These are phyloP conservation scores for Trametes maxima DNA, from an alignment of 768 basidiomycete species.

Conservation along the genomic window DNA sequence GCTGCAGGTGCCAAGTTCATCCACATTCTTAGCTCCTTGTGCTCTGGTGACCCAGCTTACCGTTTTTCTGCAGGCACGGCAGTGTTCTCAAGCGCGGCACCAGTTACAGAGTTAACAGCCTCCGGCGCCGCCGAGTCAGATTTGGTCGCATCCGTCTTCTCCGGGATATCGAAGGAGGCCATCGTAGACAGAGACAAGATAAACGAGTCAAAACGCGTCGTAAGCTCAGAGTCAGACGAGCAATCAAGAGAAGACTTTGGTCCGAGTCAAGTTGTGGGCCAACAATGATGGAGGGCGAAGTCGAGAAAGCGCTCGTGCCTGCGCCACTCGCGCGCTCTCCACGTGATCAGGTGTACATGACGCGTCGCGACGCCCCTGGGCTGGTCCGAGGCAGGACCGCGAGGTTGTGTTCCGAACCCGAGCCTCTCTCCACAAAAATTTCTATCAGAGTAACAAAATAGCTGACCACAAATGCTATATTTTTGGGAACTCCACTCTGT, in stretches of 20 bases:
- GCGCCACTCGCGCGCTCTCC: slow-evolving; percentile 14
- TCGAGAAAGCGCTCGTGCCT: neutral
- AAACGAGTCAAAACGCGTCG: no score
- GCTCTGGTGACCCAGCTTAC: neutral
- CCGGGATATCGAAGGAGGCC: neutral
- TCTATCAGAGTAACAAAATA: no score
- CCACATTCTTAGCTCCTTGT: neutral
- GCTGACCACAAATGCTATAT: no score
- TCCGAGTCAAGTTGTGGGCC: no score
- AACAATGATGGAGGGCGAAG: no score
- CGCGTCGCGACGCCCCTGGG: slow-evolving; percentile 1
- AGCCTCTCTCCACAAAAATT: no score
- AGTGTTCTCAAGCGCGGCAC: neutral
- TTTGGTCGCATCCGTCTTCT: neutral
- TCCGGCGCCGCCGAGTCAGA: neutral
- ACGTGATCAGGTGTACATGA: slow-evolving; percentile 13
- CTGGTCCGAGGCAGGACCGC: no score
- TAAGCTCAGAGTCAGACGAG: neutral
- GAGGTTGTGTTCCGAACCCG: neutral
- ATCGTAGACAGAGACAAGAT: neutral
- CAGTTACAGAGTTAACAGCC: neutral
- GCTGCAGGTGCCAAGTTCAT: neutral
- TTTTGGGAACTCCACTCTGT: no score
- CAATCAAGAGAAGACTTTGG: neutral
- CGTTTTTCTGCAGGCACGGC: neutral